Evolutionary conservation across 805 yeast genomes (phyloP).

Genomic region (Kazachstania kunashirensis): DNA sequence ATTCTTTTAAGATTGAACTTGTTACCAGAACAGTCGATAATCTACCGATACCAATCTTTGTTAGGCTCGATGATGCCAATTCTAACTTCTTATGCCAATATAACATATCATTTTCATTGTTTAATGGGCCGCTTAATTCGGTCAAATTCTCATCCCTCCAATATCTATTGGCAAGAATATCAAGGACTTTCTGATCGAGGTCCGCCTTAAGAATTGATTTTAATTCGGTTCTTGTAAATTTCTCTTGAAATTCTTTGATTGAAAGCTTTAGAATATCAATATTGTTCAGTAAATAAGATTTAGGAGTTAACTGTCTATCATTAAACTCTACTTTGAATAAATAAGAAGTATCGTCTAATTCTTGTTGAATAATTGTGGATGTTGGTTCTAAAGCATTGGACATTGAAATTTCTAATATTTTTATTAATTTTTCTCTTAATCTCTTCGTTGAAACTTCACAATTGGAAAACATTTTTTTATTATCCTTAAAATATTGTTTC

Average conservation of each 20-base stretch:
- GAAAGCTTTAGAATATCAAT: conserved; percentile 78
- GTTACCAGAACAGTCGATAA: conserved; percentile 75
- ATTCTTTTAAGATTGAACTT: conserved; percentile 67
- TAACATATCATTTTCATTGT: conserved; percentile 43
- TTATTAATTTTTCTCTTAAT: conserved; percentile 72
- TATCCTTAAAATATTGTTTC: conserved; percentile 49
- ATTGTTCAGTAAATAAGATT: conserved; percentile 85
- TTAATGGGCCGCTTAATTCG: conserved; percentile 41
- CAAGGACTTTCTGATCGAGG: conserved; percentile 81
- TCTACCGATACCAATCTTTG: conserved; percentile 92
- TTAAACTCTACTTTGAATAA: conserved; percentile 93
- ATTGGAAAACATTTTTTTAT: conserved; percentile 49
- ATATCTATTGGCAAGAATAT: conserved; percentile 77
- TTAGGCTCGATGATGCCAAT: conserved; percentile 68
- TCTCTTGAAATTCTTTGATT: conserved; percentile 75
- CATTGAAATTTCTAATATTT: conserved; percentile 84
- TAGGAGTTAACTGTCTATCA: conserved; percentile 88
- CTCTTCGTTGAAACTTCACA: conserved; percentile 68
- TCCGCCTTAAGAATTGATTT: conserved; percentile 69
- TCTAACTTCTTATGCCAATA: conserved; percentile 88
- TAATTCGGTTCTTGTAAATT: conserved; percentile 75
- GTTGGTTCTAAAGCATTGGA: conserved; percentile 82
- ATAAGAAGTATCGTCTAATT: conserved; percentile 86
- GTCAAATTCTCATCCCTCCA: conserved; percentile 60
- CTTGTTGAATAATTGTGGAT: conserved; percentile 73